phyloP scores from a whole-genome alignment of 305 asterid species.

The Fraxinus latifolia region DNA sequence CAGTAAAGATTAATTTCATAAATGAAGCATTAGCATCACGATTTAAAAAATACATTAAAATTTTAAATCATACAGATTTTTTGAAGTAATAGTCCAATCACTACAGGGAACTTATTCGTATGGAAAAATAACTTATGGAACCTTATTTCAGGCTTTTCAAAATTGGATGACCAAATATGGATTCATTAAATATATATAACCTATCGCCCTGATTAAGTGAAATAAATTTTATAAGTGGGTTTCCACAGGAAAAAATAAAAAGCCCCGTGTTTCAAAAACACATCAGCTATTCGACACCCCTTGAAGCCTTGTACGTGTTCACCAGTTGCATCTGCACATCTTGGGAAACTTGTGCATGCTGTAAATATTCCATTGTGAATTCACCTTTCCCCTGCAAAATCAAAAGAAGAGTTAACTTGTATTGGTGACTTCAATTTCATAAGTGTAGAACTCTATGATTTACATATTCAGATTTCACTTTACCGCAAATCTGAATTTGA shows the following conservation, averaged over 20 bases:
- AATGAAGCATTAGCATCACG: neutral
- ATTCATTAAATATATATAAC: conserved; percentile 8
- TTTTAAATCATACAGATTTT: neutral
- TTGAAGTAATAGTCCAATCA: conserved; percentile 1
- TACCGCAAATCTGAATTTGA: neutral
- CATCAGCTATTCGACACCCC: conserved; percentile 42
- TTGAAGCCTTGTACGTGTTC: conserved; percentile 60
- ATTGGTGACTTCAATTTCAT: neutral
- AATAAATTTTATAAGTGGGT: conserved; percentile 8
- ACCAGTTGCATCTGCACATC: conserved; percentile 85
- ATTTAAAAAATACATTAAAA: neutral
- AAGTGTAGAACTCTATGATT: neutral
- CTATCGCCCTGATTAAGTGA: conserved; percentile 15
- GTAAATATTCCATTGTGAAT: conserved; percentile 93
- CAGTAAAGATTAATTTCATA: neutral
- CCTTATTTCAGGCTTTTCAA: conserved; percentile 30
- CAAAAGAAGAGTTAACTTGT: neutral
- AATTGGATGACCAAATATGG: conserved; percentile 32
- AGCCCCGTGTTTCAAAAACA: conserved; percentile 6
- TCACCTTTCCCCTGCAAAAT: conserved; percentile 90
- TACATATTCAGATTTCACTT: neutral
- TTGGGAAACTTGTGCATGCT: conserved; percentile 76
- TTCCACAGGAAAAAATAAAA: neutral
- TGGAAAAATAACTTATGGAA: neutral
- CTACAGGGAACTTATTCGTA: conserved; percentile 16